Conservation (phyloP, 805 yeast species). For the Aciculoconidium aculeatum region DNA sequence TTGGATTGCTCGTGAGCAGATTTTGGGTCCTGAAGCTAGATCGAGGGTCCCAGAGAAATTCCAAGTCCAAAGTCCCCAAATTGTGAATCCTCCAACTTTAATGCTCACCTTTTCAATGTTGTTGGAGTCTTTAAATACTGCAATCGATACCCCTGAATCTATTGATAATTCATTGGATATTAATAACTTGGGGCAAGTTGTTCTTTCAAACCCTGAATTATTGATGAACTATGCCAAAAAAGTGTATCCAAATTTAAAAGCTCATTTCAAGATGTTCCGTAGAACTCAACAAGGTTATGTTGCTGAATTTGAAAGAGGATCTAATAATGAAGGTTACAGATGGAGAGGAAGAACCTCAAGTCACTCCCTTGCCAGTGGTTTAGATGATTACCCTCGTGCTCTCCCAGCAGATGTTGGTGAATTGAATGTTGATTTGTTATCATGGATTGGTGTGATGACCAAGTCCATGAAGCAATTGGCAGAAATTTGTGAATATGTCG, state of each 20-base stretch:
- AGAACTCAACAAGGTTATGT: conserved; percentile 71
- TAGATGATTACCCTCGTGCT: conserved; percentile 93
- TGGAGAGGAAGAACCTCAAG: conserved; percentile 90
- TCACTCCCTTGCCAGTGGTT: conserved; percentile 87
- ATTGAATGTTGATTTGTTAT: conserved; percentile 78
- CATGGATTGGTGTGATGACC: conserved; percentile 95
- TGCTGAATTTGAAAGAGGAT: conserved; percentile 60
- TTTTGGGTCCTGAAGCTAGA: conserved; percentile 86
- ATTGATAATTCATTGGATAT: conserved; percentile 6
- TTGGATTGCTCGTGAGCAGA: conserved; percentile 96
- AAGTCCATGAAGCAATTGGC: conserved; percentile 75
- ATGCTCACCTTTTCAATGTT: conserved; percentile 64
- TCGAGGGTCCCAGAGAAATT: conserved; percentile 81
- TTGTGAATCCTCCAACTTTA: conserved; percentile 94
- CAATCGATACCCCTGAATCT: conserved; percentile 13
- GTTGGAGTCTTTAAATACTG: conserved; percentile 26
- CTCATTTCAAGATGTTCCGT: conserved; percentile 83
- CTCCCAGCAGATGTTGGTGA: conserved; percentile 79
- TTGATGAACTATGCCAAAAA: conserved; percentile 50
- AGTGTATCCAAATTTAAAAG: conserved; percentile 70
- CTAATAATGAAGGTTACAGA: conserved; percentile 60
- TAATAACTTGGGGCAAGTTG: conserved; percentile 42
- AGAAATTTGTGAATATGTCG: conserved; percentile 46
- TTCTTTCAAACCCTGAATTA: conserved; percentile 54
- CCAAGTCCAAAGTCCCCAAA: conserved; percentile 77